Evolutionary conservation across 192 early-diverging fungal species (phyloP), one percentile per base, ranked within the genome.

Genomic region (Gigaspora rosea): DNA sequence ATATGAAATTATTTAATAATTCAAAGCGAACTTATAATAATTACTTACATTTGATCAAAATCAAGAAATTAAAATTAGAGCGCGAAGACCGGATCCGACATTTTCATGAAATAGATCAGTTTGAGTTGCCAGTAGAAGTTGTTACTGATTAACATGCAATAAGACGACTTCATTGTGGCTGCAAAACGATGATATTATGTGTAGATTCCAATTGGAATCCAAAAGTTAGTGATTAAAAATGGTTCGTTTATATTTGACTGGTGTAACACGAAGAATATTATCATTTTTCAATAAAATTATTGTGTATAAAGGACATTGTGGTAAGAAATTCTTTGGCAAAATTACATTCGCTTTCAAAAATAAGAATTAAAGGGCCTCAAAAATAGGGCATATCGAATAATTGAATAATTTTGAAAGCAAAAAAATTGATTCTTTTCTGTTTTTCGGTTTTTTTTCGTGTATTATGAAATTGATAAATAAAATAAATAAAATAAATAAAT

Each of bases 61-160:
- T 41, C n/a, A 36, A 76, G 74, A 50, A 50, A 52, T 3, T 18
- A 13, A 22, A 51, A 50, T 22, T n/a, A 36, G 73, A 63, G 8
- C 73, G 22, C 41, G 22, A 62, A 62, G 13, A 35, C 33, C 54
- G 74, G 18, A 48, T 65, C 8, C 74, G 35, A 61, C 46, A 54
- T 51, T 51, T 62, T 22, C 33, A 64, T 32, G 74, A 76, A n/a
- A 47, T 76, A 16, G 74, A 76, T 65, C 9, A 54, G 1, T 64
- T 32, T 76, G 62, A 50, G 18, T 46, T 74, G 49, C 74, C 36
- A 20, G 62, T 66, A 22, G 74, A 76, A 32, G n/a, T 32, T 13
- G 48, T 65, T 13, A 27, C 8, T 10, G n/a, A 13, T n/a, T 47
- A 66, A 63, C 15, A 11, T 33, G 33, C 46, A 20, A 18, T 49